phyloP scores from a whole-genome alignment of 169 alveolate genomes.

The Eimeria acervulina region DNA sequence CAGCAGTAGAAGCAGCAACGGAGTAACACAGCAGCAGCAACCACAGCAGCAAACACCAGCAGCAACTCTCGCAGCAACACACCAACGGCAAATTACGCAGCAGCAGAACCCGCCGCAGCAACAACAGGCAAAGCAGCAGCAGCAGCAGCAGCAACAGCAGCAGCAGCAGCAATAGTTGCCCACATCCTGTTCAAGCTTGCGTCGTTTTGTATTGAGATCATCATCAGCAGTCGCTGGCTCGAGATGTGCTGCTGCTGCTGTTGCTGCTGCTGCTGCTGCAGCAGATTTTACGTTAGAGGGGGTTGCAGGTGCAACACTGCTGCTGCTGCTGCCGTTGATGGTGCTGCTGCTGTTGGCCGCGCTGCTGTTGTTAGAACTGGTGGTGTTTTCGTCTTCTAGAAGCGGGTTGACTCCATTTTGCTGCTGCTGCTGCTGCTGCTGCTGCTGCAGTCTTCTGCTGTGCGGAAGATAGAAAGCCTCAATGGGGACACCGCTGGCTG shows the following conservation, averaged over 20 bases:
- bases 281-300: neutral
- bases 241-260: neutral
- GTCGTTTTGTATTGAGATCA: neutral
- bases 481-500: conserved; percentile 46
- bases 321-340: conserved; percentile 20
- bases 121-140: too few relatives aligned
- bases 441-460: conserved; percentile 65
- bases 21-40: neutral
- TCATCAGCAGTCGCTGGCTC: neutral
- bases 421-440: neutral
- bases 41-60: neutral
- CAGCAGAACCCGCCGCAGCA: neutral
- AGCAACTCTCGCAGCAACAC: too few relatives aligned
- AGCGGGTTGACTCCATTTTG: conserved; percentile 2
- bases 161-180: conserved; percentile 8
- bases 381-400: too few relatives aligned
- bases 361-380: conserved; percentile 18
- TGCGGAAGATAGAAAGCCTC: conserved; percentile 52
- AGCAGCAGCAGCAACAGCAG: conserved; percentile 34
- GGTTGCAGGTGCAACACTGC: neutral
- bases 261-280: conserved; percentile 57
- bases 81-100: too few relatives aligned
- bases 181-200: neutral
- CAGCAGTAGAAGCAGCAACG: conserved; percentile 1
- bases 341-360: conserved; percentile 25